Conservation (phyloP, 345 rosid genomes). For the Euphorbia tirucalli region DNA sequence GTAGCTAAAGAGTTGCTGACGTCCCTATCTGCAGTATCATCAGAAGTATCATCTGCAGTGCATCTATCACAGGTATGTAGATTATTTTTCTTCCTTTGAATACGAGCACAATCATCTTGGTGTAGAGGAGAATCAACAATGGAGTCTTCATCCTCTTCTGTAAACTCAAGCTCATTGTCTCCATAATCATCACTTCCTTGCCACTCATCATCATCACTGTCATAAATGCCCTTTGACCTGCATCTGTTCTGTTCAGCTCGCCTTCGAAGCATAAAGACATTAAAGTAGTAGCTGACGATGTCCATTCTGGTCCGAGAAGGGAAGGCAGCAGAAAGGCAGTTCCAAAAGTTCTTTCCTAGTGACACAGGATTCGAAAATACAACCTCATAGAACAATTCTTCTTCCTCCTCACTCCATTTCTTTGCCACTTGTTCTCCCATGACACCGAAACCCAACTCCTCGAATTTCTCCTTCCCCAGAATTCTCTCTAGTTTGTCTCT, state of each 20-base stretch:
- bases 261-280: conserved; percentile 26
- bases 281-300: conserved; percentile 22
- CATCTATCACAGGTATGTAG: background rate
- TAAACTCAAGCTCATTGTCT: background rate
- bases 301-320: conserved; percentile 21
- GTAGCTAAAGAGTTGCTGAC: conserved; percentile 16
- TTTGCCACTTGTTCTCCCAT: conserved; percentile 28
- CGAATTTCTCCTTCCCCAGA: conserved; percentile 19
- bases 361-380: conserved; percentile 21
- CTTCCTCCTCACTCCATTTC: conserved; percentile 23
- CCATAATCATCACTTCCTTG: conserved; percentile 3
- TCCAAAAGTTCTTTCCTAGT: conserved; percentile 27
- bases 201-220: conserved; percentile 30
- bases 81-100: background rate
- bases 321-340: conserved; percentile 16
- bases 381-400: conserved; percentile 18
- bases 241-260: conserved; percentile 26
- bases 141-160: conserved; percentile 18
- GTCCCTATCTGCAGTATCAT: conserved; percentile 14
- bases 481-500: conserved; percentile 15
- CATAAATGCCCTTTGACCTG: conserved; percentile 9
- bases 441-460: conserved; percentile 18
- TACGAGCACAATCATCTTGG: background rate
- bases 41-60: background rate
- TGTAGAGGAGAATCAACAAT: conserved; percentile 8